Percentiles rank a stretch among this genome's conserved stretches.
Conservation (phyloP, 306 rosid species). For the Pterocarpus macrocarpus region DNA sequence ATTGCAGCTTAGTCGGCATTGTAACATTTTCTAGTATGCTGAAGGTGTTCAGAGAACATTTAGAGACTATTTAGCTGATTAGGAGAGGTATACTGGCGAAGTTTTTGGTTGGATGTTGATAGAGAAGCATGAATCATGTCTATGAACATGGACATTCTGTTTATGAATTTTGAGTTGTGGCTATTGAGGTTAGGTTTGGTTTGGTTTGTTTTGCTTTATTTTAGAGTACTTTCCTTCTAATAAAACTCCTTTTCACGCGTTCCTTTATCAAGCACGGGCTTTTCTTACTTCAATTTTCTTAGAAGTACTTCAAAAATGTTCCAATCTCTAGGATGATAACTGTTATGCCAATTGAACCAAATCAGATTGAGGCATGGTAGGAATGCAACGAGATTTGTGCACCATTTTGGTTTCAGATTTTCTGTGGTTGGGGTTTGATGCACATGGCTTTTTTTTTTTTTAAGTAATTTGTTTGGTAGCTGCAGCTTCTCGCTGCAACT, state of each 20-base stretch:
- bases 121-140: slow-evolving; percentile 35
- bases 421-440: not conserved
- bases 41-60: slow-evolving; percentile 82
- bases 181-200: slow-evolving; percentile 33
- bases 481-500: not conserved
- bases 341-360: slow-evolving; percentile 1
- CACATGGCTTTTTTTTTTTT: not conserved
- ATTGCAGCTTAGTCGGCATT: slow-evolving; percentile 84
- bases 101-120: slow-evolving; percentile 39
- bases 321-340: not conserved
- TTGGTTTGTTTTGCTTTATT: slow-evolving; percentile 31
- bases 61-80: slow-evolving; percentile 46
- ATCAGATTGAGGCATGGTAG: not conserved
- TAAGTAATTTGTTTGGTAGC: not conserved
- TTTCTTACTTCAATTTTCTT: not conserved
- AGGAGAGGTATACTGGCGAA: not conserved
- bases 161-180: slow-evolving; percentile 29
- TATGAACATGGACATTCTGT: slow-evolving; percentile 35
- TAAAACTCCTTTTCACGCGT: slow-evolving; percentile 28
- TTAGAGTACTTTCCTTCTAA: slow-evolving; percentile 24
- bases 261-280: slow-evolving; percentile 11
- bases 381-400: slow-evolving; percentile 20
- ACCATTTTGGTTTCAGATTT: slow-evolving; percentile 8
- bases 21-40: slow-evolving; percentile 83
- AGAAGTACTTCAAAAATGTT: not conserved